phyloP scores from a whole-genome alignment of 2,329 filamentous ascomycete species.

The Bipolaris victoriae region DNA sequence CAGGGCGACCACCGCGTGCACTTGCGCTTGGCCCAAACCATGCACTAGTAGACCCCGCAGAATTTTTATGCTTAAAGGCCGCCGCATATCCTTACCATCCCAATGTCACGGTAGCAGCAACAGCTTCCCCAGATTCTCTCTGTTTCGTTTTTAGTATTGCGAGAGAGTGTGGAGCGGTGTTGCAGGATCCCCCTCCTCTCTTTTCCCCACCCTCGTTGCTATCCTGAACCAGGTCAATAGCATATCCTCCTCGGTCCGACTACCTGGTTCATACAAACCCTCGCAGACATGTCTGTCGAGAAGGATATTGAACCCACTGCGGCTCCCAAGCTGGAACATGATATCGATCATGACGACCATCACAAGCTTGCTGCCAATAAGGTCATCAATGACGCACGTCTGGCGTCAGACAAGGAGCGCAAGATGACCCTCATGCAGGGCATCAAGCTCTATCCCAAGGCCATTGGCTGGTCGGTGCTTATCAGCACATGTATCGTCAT shows the following conservation, averaged over 20 bases:
- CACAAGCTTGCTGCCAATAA: slow-evolving; percentile 37
- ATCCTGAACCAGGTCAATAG: slow-evolving; percentile 3
- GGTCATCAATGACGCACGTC: slow-evolving; percentile 51
- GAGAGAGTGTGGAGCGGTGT: slow-evolving; percentile 7
- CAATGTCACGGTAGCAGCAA: slow-evolving; percentile 18
- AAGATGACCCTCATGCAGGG: slow-evolving; percentile 70
- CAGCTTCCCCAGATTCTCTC: slow-evolving; percentile 24
- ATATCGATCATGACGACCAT: slow-evolving; percentile 25
- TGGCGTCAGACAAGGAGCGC: slow-evolving; percentile 57
- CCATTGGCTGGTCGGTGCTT: slow-evolving; percentile 79
- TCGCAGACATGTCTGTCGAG: slow-evolving; percentile 17
- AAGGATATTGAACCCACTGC: slow-evolving; percentile 34
- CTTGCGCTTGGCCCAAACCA: slow-evolving; percentile 16
- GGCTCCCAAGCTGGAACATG: slow-evolving; percentile 17
- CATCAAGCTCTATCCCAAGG: slow-evolving; percentile 83
- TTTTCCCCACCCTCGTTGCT: slow-evolving; percentile 1
- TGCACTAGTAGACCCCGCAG: slow-evolving; percentile 26
- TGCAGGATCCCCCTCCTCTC: not conserved
- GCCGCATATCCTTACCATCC: slow-evolving; percentile 22
- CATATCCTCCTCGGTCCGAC: slow-evolving; percentile 12
- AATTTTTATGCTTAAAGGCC: slow-evolving; percentile 31
- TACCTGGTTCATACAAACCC: not conserved
- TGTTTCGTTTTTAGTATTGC: not conserved
- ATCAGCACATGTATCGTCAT: slow-evolving; percentile 92
- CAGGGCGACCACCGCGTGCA: slow-evolving; percentile 12